Evolutionary conservation across 345 rosid genomes (phyloP).

Genomic region (Pistacia vera): DNA sequence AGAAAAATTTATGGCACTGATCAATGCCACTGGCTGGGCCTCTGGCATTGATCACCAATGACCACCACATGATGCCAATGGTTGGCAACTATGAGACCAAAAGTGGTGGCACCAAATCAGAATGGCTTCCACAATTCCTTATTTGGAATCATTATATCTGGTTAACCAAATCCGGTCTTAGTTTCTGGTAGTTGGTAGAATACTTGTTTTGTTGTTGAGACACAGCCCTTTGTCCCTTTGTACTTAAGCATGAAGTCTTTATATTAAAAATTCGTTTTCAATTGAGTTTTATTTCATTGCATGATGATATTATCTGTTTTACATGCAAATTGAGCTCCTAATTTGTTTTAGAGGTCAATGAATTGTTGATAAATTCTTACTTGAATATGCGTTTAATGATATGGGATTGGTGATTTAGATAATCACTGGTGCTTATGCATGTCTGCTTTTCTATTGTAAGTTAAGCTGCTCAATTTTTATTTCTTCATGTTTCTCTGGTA

Average conservation of each 20-base stretch:
- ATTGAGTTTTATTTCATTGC: background rate
- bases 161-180: background rate
- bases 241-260: background rate
- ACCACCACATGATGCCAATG: background rate
- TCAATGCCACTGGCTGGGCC: background rate
- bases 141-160: background rate
- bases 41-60: background rate
- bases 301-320: background rate
- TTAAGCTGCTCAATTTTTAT: constrained; percentile 11
- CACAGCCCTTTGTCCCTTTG: background rate
- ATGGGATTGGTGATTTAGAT: background rate
- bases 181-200: background rate
- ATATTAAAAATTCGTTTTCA: background rate
- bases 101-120: background rate
- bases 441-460: background rate
- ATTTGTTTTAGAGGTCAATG: background rate
- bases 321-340: constrained; percentile 1
- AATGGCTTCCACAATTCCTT: background rate
- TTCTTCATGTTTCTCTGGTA: constrained; percentile 30
- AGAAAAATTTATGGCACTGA: background rate
- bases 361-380: background rate
- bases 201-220: background rate
- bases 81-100: background rate
- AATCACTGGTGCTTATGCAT: constrained; percentile 1
- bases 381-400: background rate